Conservation (phyloP, 1,284 basidiomycete genomes). For the Filobasidium uniguttulatum region DNA sequence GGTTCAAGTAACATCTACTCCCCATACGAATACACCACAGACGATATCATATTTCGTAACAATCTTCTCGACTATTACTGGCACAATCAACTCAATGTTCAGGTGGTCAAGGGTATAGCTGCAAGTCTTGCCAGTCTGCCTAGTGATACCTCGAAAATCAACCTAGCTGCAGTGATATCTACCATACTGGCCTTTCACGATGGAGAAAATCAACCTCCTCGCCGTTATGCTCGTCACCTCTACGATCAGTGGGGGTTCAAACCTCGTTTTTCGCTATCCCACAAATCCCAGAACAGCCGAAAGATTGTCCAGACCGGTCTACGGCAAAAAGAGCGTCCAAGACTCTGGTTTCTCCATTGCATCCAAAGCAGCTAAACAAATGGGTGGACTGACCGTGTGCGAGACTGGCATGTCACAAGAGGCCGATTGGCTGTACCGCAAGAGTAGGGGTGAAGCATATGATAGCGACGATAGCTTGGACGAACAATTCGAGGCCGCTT, state of each 20-base stretch:
- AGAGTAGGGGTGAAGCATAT: slow-evolving; percentile 9
- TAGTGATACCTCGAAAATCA: too few relatives aligned
- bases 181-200: too few relatives aligned
- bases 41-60: too few relatives aligned
- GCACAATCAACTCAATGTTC: too few relatives aligned
- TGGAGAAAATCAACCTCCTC: slow-evolving; percentile 30
- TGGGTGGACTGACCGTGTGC: background rate
- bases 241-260: slow-evolving; percentile 22
- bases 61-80: too few relatives aligned
- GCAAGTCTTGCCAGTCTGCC: too few relatives aligned
- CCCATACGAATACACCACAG: too few relatives aligned
- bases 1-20: too few relatives aligned
- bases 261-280: slow-evolving; percentile 29
- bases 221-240: slow-evolving; percentile 32
- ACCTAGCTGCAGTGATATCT: too few relatives aligned
- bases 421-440: slow-evolving; percentile 7
- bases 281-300: slow-evolving; percentile 28
- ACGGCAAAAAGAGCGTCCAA: slow-evolving; percentile 6
- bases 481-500: slow-evolving; percentile 8
- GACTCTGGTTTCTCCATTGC: background rate
- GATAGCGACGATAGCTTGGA: slow-evolving; percentile 14
- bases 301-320: slow-evolving; percentile 22
- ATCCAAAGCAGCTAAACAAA: background rate
- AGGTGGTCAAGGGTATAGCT: too few relatives aligned
- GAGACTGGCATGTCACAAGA: slow-evolving; percentile 8